Conservation (phyloP, 441 rosid species). For the Erysimum pusillum region DNA sequence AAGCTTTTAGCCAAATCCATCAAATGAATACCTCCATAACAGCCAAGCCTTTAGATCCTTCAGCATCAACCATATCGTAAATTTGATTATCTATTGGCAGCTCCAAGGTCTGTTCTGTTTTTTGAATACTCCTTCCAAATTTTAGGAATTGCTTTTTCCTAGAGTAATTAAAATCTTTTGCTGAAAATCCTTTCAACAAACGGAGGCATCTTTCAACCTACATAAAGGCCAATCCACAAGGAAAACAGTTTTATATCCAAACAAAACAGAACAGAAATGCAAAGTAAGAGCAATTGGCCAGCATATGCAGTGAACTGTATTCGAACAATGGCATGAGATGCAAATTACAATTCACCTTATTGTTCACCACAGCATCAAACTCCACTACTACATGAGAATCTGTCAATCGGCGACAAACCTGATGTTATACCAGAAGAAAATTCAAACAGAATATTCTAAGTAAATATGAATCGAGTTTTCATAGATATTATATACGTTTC, state of each 20-base stretch:
- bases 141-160: slow-evolving; percentile 58
- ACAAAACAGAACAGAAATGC: slow-evolving; percentile 26
- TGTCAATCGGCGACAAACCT: slow-evolving; percentile 70
- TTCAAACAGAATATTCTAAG: slow-evolving; percentile 26
- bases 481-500: slow-evolving; percentile 1
- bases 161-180: slow-evolving; percentile 52
- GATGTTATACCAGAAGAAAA: slow-evolving; percentile 44
- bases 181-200: slow-evolving; percentile 63
- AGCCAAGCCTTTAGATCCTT: slow-evolving; percentile 78
- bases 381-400: slow-evolving; percentile 68
- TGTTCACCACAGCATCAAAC: slow-evolving; percentile 71
- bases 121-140: slow-evolving; percentile 74
- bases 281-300: not conserved
- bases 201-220: slow-evolving; percentile 86
- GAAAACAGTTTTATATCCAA: slow-evolving; percentile 13
- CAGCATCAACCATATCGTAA: slow-evolving; percentile 88
- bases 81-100: slow-evolving; percentile 91
- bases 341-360: slow-evolving; percentile 56
- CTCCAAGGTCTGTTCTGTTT: slow-evolving; percentile 79
- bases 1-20: slow-evolving; percentile 21
- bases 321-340: slow-evolving; percentile 19
- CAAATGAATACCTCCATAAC: slow-evolving; percentile 69
- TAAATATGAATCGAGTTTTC: not conserved
- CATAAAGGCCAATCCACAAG: slow-evolving; percentile 44
- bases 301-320: slow-evolving; percentile 17